Evolutionary conservation across 805 yeast genomes (phyloP), one percentile per base, ranked within the genome.

Genomic region (Spathaspora sp.): DNA sequence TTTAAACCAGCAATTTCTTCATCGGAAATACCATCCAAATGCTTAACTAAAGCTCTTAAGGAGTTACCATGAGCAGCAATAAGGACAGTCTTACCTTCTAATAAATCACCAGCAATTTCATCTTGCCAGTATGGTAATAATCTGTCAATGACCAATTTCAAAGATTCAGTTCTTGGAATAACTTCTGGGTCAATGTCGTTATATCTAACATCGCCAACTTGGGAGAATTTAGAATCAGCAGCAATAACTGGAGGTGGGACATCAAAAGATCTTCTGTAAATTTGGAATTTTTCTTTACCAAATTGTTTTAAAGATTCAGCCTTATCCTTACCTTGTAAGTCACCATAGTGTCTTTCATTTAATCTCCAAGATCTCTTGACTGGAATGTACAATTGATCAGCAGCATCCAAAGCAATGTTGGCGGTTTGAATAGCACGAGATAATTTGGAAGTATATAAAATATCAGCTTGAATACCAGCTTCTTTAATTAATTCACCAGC

Each of bases 321-420:
- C 81, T 92, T 92, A 82, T 93, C 96, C 81, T 93, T 91, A 75
- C 98, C 98, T 80, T 93, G 97, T 68, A 92, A 83, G 63, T 90
- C 97, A 83, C 98, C 98, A 80, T 92, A 92, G 78, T 92, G 97
- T 83, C 98, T 94, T 81, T 92, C 98, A 80, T 92, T 92, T 73
- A 92, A 83, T 83, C 97, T 88, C 97, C 97, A 93, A 51, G 93
- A 82, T 82, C 97, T 89, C 75, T 86, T 83, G 65, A 88, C 96
- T 67, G 96, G 97, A 61, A 92, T 82, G 82, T 84, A 92, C 62
- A 89, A 77, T 70, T 91, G 89, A 76, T 91, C 97, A 53, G 97
- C 93, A 59, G 79, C 72, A 56, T 87, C 89, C 62, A 92, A 79
- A 53, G 97, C 97, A 72, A 93, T 82, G 87, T 92, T 87, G 63